These are phyloP conservation scores for Arabidopsis arenosa DNA, from an alignment of 345 rosid species.

Conservation along the genomic window DNA sequence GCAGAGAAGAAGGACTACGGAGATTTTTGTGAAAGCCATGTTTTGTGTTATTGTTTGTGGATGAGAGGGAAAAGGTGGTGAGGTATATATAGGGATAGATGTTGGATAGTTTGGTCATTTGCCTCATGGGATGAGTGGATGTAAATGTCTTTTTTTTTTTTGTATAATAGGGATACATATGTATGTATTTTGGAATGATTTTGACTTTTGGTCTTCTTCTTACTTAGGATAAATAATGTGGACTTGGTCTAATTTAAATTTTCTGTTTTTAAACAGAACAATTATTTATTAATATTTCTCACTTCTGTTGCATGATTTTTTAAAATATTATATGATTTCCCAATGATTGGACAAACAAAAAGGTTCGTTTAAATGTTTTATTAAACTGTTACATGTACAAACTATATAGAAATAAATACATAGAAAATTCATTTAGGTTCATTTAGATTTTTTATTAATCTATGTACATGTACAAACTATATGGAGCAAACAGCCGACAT, in stretches of 20 bases:
- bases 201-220: slow-evolving; percentile 21
- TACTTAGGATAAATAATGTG: not conserved
- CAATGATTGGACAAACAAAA: not conserved
- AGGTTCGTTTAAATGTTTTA: not conserved
- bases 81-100: slow-evolving; percentile 17
- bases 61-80: slow-evolving; percentile 2
- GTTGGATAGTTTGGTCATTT: slow-evolving; percentile 38
- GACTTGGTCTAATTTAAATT: slow-evolving; percentile 10
- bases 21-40: slow-evolving; percentile 31
- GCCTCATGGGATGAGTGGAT: not conserved
- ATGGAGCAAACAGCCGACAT: not conserved
- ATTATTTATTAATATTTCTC: not conserved
- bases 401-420: too few species aligned
- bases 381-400: too few species aligned
- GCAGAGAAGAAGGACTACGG: slow-evolving; percentile 30
- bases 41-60: slow-evolving; percentile 22
- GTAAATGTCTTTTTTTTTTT: not conserved
- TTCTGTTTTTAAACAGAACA: not conserved
- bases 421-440: too few species aligned
- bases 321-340: not conserved
- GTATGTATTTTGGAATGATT: not conserved
- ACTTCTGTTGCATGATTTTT: not conserved
- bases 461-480: not conserved
- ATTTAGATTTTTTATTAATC: too few species aligned
- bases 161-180: not conserved